Evolutionary conservation across 345 rosid genomes (phyloP), one percentile per base, ranked within the genome.

Genomic region (Salix dunnii): DNA sequence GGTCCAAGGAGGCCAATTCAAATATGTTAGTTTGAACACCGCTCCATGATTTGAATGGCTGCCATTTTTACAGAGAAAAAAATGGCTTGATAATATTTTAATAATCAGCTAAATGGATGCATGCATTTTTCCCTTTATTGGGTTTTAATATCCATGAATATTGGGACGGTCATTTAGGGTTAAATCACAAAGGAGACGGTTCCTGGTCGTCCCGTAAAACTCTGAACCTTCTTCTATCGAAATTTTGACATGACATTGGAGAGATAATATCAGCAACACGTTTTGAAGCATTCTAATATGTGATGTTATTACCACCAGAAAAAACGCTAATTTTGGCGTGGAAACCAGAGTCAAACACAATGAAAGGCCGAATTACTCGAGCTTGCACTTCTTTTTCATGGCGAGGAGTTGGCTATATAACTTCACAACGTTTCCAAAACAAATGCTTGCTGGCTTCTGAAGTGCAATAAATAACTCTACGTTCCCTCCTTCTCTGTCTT

Each of bases 281-380:
- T n/a, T 58, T 10, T 58, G 23, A 23, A 58, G 28, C 4, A 3
- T n/a, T 55, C 27, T 55, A 55, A 6, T 20, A 23, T 55, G 61
- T 53, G 23, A 23, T 55, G 11, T n/a, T 58, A 4, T 23, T 58
- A 58, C 40, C 49, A 36, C 16, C 68, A 38, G 6, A 8, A 68
- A n/a, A 74, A 3, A 51, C 82, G 84, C 18, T 13, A 73, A 74
- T 38, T 21, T 80, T 67, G 86, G 84, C 63, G n/a, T 58, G 63
- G 3, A 23, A 75, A 70, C 87, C 89, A 79, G 86, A 74, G 23
- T 31, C 58, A 55, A 77, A 81, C 46, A 77, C 87, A 38, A 78
- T 72, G 75, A 35, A 48, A 58, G 55, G 49, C 78, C 78, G 70
- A 31, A 43, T 49, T 43, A 33, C 46, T 62, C 62, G 79, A 43